Percentiles rank a stretch among this genome's conserved stretches.
Conservation (phyloP, 495 filamentous ascomycete species). For the Penicillium herquei region DNA sequence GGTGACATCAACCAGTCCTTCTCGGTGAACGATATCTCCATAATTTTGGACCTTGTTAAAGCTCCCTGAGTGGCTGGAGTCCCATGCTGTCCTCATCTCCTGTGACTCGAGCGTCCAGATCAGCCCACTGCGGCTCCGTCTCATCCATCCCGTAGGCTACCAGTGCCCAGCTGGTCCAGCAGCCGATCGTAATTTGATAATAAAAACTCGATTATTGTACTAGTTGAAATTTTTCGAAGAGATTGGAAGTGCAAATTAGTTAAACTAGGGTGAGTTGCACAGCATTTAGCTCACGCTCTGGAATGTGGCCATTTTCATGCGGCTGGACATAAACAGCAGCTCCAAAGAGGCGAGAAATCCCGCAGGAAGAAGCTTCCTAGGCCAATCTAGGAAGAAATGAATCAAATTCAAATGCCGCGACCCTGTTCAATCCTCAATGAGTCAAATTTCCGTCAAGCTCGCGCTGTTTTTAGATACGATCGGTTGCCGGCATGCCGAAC, state of each 20-base stretch:
- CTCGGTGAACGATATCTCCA: too few species aligned
- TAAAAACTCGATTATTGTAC: neutral
- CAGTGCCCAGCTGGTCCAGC: neutral
- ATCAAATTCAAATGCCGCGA: neutral
- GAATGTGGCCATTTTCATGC: conserved; percentile 1
- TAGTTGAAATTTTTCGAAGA: neutral
- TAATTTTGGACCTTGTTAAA: too few species aligned
- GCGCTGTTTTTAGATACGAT: neutral
- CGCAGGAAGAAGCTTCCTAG: neutral
- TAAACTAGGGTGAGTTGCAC: neutral
- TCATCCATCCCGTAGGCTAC: neutral
- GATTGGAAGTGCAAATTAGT: neutral
- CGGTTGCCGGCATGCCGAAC: neutral
- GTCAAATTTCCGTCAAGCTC: neutral
- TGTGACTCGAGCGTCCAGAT: neutral
- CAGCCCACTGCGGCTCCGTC: neutral
- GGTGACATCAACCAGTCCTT: too few species aligned
- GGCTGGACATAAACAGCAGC: neutral
- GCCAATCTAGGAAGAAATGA: neutral
- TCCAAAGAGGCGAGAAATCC: neutral
- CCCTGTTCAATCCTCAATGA: neutral
- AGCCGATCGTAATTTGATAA: neutral
- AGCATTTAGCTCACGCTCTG: neutral
- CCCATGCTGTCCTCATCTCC: too few species aligned
- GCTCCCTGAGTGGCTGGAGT: too few species aligned